These are phyloP conservation scores for Aspergillus sp. DNA, from an alignment of 2,329 filamentous ascomycete genomes.

Conservation along the genomic window DNA sequence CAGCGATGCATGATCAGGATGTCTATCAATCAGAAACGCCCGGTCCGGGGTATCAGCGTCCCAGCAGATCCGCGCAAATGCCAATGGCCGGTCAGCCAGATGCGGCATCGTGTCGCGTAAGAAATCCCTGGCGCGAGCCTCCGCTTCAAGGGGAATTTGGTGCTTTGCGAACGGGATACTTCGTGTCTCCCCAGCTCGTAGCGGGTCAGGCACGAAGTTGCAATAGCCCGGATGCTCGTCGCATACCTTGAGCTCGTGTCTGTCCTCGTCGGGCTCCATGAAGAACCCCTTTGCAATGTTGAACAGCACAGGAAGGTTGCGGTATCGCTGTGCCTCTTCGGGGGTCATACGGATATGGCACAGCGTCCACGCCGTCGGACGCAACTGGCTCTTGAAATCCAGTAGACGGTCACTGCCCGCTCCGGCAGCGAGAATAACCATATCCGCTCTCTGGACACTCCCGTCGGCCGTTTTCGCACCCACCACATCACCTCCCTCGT, in stretches of 20 bases:
- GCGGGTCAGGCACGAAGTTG: constrained; percentile 33
- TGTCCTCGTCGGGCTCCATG: constrained; percentile 39
- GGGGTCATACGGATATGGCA: constrained; percentile 43
- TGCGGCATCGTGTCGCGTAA: constrained; percentile 47
- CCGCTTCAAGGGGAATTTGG: constrained; percentile 39
- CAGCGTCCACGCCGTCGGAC: constrained; percentile 49
- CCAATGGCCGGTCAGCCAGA: constrained; percentile 41
- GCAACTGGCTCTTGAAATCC: constrained; percentile 45
- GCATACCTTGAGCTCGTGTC: constrained; percentile 32
- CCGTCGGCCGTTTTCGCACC: constrained; percentile 41
- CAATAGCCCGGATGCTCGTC: constrained; percentile 52
- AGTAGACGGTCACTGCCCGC: constrained; percentile 42
- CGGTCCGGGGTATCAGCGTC: constrained; percentile 50
- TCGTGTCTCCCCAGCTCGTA: constrained; percentile 17
- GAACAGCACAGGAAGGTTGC: constrained; percentile 43
- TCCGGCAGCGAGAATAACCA: constrained; percentile 43
- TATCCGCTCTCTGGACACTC: constrained; percentile 32
- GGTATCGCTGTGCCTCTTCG: constrained; percentile 40
- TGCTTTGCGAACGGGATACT: constrained; percentile 39
- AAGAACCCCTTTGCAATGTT: constrained; percentile 44
- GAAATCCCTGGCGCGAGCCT: constrained; percentile 41
- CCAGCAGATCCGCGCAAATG: constrained; percentile 49
- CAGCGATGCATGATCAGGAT: constrained; percentile 38
- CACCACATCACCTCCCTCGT: constrained; percentile 30
- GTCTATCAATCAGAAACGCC: constrained; percentile 45